Base-by-base conservation (phyloP, 306 rosid genomes). In the Lathyrus oleraceus region DNA sequence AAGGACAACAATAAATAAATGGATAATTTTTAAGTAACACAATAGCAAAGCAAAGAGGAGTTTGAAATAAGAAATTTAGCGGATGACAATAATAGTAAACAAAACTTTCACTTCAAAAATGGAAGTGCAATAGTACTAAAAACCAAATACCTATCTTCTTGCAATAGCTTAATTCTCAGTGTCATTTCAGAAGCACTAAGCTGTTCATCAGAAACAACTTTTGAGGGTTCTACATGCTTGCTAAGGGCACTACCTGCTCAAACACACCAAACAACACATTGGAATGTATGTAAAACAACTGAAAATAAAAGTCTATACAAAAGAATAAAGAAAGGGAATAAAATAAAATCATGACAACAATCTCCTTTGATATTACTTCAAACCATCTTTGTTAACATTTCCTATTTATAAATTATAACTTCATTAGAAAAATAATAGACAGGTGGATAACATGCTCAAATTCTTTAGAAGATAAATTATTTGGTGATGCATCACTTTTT, bases 131-230 rank as follows among this genome's bases (percentile, higher is more conserved):
- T 39, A 66, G 19, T 28, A n/a, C n/a, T n/a, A 59, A 68, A 67
- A 76, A 40, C 28, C 30, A 66, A 39, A 70, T 83, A 91, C 99
- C 96, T 88, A 85, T 91, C 86, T 57, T 94, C 90, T 81, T 80
- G 91, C 84, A 94, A 74, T 72, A 91, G 84, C 79, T 86, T 94
- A 72, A 94, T 88, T 56, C 99, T 85, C 20, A 85, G 90, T 67
- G 84, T 78, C 91, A 94, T 78, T 75, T 88, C 99, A 43, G 82
- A 74, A 19, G 88, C 30, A 63, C 97, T 87, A 51, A 91, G 87
- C 78, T 90, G 97, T 66, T 88, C 96, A 76, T 81, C 88, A 13
- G 84, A 60, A 73, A 69, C 27, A 65, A 70, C 82, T 84, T 74
- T 77, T 17, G 87, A 39, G 76, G 86, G 66, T 65, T 88, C 92